Conservation (phyloP, 1,139 yeast genomes). For the Kodamaea suecica region DNA sequence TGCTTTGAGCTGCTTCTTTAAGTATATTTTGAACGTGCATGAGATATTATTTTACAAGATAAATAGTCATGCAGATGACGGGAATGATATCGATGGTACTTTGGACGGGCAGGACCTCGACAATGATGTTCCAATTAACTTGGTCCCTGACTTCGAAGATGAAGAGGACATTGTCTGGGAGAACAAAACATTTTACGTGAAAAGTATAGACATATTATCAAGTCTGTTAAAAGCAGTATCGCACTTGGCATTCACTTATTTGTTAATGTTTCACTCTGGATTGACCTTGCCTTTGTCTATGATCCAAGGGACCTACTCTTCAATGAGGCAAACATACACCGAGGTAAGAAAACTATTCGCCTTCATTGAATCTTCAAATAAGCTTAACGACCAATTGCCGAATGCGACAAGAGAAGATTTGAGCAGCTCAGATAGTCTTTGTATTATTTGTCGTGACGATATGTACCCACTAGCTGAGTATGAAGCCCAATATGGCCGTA, state of each 20-base stretch:
- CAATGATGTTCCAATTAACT: too few species aligned
- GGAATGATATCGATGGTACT: conserved; percentile 6
- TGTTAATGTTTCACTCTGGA: conserved; percentile 46
- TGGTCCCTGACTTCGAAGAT: conserved; percentile 23
- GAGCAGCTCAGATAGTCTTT: conserved; percentile 55
- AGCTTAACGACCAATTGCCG: conserved; percentile 62
- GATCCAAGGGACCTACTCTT: conserved; percentile 62
- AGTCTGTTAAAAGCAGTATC: conserved; percentile 40
- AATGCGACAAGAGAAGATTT: conserved; percentile 63
- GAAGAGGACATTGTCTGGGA: conserved; percentile 70
- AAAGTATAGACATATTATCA: conserved; percentile 54
- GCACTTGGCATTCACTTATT: conserved; percentile 33
- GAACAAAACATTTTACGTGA: conserved; percentile 57
- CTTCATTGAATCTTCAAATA: conserved; percentile 59
- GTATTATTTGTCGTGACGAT: conserved; percentile 85
- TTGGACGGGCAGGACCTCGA: conserved; percentile 8
- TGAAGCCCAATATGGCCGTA: conserved; percentile 20
- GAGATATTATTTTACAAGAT: conserved; percentile 45
- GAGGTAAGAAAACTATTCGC: conserved; percentile 52
- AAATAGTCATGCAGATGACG: too few species aligned
- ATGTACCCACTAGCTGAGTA: conserved; percentile 49
- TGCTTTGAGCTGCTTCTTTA: conserved; percentile 45
- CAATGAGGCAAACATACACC: conserved; percentile 47
- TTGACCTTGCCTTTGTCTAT: conserved; percentile 65
- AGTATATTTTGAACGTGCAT: conserved; percentile 51